Percentiles rank a stretch among this genome's conserved stretches.
phyloP scores from a whole-genome alignment of 768 basidiomycete species.

The Boletus subparvulus region DNA sequence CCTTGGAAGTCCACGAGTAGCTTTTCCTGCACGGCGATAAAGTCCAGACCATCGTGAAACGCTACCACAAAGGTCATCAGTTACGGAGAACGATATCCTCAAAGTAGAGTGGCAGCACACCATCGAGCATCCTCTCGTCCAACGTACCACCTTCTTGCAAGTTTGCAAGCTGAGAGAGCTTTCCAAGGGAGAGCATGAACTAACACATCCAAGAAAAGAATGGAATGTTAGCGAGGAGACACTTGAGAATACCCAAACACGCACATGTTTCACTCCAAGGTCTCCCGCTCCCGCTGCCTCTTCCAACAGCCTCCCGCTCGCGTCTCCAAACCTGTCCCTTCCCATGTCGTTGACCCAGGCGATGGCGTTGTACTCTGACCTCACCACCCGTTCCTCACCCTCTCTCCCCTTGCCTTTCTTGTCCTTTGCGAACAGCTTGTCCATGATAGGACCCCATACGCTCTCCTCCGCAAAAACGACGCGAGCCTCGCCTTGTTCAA shows the following conservation, averaged over 20 bases:
- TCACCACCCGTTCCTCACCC: slow-evolving; percentile 38
- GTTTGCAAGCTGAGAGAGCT: slow-evolving; percentile 75
- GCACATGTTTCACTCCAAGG: slow-evolving; percentile 76
- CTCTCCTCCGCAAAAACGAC: slow-evolving; percentile 79
- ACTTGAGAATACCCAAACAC: slow-evolving; percentile 16
- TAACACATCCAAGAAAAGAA: slow-evolving; percentile 31
- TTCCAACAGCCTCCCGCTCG: slow-evolving; percentile 60
- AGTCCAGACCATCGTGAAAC: slow-evolving; percentile 85
- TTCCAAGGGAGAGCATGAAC: slow-evolving; percentile 91
- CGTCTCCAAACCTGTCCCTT: slow-evolving; percentile 60
- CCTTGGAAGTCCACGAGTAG: slow-evolving; percentile 62
- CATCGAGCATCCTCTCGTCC: slow-evolving; percentile 56
- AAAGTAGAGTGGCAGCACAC: slow-evolving; percentile 35
- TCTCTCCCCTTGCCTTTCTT: slow-evolving; percentile 27
- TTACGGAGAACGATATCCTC: background rate
- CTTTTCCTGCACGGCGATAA: slow-evolving; percentile 78
- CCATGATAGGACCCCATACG: slow-evolving; percentile 59
- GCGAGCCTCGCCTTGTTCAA: slow-evolving; percentile 83
- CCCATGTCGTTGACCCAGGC: slow-evolving; percentile 91
- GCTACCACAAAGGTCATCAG: slow-evolving; percentile 41
- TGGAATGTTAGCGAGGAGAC: slow-evolving; percentile 5
- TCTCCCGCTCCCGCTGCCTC: slow-evolving; percentile 58
- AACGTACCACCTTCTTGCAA: slow-evolving; percentile 43
- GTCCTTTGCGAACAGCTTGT: slow-evolving; percentile 57
- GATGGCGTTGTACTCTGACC: slow-evolving; percentile 50